Evolutionary conservation across 2,329 filamentous ascomycete genomes (phyloP).

Genomic region (Daldinia sp.): DNA sequence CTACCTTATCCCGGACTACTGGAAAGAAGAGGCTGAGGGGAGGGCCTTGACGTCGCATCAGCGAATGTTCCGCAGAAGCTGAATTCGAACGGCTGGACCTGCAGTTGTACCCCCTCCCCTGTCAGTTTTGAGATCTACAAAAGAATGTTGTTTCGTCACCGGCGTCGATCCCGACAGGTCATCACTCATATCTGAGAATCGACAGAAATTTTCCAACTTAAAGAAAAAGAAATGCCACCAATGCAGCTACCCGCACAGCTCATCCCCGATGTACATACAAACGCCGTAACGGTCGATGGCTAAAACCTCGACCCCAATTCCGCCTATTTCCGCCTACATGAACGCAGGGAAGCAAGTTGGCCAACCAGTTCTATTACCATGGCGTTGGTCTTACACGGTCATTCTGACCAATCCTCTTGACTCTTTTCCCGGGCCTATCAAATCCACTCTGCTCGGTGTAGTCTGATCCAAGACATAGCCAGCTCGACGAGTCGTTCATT

Average conservation of each 20-base stretch:
- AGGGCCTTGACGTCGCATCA: slow-evolving; percentile 33
- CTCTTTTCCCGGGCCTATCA: background rate
- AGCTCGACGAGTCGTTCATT: slow-evolving; percentile 5
- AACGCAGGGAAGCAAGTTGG: background rate
- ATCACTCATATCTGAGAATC: slow-evolving; percentile 15
- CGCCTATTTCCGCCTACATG: slow-evolving; percentile 4
- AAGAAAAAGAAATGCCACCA: slow-evolving; percentile 5
- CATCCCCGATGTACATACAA: slow-evolving; percentile 31
- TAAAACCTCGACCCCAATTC: too few relatives aligned
- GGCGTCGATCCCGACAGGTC: slow-evolving; percentile 22
- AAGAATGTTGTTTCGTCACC: slow-evolving; percentile 2
- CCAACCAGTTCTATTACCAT: background rate
- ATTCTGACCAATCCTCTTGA: background rate
- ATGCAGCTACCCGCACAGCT: slow-evolving; percentile 41
- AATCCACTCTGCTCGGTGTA: slow-evolving; percentile 5
- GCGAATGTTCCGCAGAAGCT: slow-evolving; percentile 17
- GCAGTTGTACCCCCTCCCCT: background rate
- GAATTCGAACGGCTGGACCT: slow-evolving; percentile 19
- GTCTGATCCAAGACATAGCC: background rate
- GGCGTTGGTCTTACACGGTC: background rate
- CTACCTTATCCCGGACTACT: slow-evolving; percentile 40
- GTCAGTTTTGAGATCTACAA: slow-evolving; percentile 14
- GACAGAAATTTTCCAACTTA: background rate
- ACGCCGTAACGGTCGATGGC: slow-evolving; percentile 34
- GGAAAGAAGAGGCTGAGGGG: slow-evolving; percentile 39